Percentiles rank a stretch among this genome's conserved stretches.
These are phyloP conservation scores for Alloascoidea hylecoeti DNA, from an alignment of 805 yeast genomes.

Conservation along the genomic window DNA sequence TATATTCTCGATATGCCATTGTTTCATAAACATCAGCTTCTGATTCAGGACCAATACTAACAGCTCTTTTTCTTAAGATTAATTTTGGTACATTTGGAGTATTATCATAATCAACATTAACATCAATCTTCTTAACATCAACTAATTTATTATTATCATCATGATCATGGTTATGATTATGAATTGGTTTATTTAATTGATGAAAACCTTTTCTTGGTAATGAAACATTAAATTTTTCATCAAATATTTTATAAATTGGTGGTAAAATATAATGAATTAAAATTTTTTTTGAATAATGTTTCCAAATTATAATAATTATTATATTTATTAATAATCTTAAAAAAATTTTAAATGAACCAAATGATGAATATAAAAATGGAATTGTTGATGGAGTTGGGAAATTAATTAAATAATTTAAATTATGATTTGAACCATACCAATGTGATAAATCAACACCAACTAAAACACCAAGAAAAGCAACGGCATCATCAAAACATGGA, in stretches of 20 bases:
- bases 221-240: slow-evolving; percentile 18
- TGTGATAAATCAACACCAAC: slow-evolving; percentile 59
- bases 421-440: slow-evolving; percentile 24
- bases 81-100: slow-evolving; percentile 16
- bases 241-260: slow-evolving; percentile 34
- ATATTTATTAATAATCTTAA: slow-evolving; percentile 52
- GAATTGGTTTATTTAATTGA: slow-evolving; percentile 20
- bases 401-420: slow-evolving; percentile 9
- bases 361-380: slow-evolving; percentile 23
- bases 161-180: slow-evolving; percentile 16
- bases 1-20: slow-evolving; percentile 16
- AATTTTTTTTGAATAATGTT: slow-evolving; percentile 53
- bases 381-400: slow-evolving; percentile 19
- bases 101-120: slow-evolving; percentile 15
- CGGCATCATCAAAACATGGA: slow-evolving; percentile 93
- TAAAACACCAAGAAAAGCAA: slow-evolving; percentile 83
- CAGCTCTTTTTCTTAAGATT: slow-evolving; percentile 16
- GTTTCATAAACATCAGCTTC: slow-evolving; percentile 25
- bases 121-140: slow-evolving; percentile 19
- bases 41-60: slow-evolving; percentile 26
- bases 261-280: slow-evolving; percentile 39
- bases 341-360: slow-evolving; percentile 27
- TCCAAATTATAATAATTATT: slow-evolving; percentile 53
- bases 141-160: too few species aligned
- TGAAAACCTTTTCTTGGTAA: slow-evolving; percentile 24